These are phyloP conservation scores for Agapanthus africanus DNA, from an alignment of 106 monocot genomes.

Conservation along the genomic window DNA sequence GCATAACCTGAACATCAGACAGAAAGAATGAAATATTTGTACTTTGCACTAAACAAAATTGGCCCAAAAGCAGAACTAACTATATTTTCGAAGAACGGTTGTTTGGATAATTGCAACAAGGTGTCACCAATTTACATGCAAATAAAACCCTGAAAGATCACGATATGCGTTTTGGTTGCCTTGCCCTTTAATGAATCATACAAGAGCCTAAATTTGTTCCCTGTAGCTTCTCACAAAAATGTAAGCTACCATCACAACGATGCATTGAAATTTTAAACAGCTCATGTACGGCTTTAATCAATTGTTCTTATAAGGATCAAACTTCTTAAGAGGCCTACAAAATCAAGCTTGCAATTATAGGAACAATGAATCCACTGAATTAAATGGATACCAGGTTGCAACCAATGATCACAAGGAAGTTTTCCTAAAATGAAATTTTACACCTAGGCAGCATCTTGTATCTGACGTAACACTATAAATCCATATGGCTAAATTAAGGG, in stretches of 20 bases:
- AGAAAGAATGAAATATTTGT: neutral
- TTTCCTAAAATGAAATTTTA: neutral
- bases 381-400: neutral
- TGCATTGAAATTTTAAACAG: no score
- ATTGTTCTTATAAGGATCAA: neutral
- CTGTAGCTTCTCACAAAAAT: no score
- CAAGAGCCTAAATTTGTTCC: no score
- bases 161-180: no score
- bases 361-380: neutral
- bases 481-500: no score
- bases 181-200: no score
- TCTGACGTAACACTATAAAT: neutral
- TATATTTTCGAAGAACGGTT: constrained; percentile 1
- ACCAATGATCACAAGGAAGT: neutral
- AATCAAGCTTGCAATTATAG: neutral
- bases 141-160: no score
- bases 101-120: neutral
- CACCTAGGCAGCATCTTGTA: neutral
- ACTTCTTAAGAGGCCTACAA: neutral
- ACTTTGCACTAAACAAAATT: neutral
- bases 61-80: neutral
- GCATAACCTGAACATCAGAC: constrained; percentile 14
- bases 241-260: no score
- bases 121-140: neutral
- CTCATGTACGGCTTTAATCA: no score